Evolutionary conservation across 2,329 filamentous ascomycete species (phyloP).

Genomic region (Curvularia sp.): DNA sequence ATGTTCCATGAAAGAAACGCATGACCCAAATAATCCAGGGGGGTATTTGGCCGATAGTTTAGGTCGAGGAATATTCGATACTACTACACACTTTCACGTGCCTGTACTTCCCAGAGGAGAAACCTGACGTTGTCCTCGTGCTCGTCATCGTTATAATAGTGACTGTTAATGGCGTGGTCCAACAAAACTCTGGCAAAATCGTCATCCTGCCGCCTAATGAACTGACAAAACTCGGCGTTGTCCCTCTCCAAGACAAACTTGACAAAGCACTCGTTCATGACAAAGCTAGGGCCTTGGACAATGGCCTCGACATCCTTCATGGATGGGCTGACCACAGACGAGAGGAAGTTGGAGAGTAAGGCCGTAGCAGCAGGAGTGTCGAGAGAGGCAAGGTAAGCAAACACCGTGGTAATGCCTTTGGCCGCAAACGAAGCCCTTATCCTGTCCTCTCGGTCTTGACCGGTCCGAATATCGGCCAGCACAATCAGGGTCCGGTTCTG

Average conservation of each 20-base stretch:
- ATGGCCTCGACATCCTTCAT: constrained; percentile 31
- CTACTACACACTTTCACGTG: constrained; percentile 28
- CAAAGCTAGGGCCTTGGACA: constrained; percentile 19
- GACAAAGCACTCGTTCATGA: constrained; percentile 33
- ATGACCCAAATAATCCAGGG: neutral
- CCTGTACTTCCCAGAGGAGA: constrained; percentile 29
- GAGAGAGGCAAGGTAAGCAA: constrained; percentile 29
- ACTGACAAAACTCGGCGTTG: constrained; percentile 29
- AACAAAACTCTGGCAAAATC: constrained; percentile 23
- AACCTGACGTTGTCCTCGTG: constrained; percentile 32
- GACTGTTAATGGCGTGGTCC: constrained; percentile 31
- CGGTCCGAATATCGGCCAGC: constrained; percentile 27
- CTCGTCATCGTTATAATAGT: constrained; percentile 24
- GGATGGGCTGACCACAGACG: constrained; percentile 25
- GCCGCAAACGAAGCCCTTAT: constrained; percentile 21
- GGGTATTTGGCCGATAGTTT: neutral
- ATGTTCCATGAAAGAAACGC: neutral
- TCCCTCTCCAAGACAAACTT: constrained; percentile 27
- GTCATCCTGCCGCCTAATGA: constrained; percentile 34
- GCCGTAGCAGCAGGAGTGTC: constrained; percentile 10
- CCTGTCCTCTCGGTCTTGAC: constrained; percentile 23
- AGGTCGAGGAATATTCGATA: neutral
- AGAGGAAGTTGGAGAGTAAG: constrained; percentile 23
- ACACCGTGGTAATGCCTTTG: constrained; percentile 19
- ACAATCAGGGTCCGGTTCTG: constrained; percentile 23